Base-by-base conservation (phyloP, 164 flowering plant genomes). In the Houttuynia cordata region DNA sequence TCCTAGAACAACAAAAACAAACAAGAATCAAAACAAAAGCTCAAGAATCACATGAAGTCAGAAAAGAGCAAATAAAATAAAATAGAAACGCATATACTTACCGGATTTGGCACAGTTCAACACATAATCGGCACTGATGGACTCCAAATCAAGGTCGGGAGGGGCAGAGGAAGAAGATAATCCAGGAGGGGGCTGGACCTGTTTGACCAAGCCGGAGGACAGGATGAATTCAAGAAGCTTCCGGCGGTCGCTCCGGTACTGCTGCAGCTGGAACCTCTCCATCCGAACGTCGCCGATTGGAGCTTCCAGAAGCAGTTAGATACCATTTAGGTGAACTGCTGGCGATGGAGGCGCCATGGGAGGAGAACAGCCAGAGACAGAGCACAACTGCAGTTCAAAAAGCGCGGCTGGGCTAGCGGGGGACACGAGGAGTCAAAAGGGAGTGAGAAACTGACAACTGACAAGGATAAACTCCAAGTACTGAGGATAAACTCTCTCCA, bases 161-260 rank as follows among this genome's bases (percentile, higher is more conserved):
- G 37, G 6, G 37, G 4, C 37, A 39, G 80, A 72, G 53, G 75
- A 49, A 21, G 65, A 52, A 24, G 70, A n/a, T 52, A 66, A 45
- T n/a, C 73, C 86, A 21, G 76, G 52, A 13, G 82, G 67, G 20
- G 73, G 37, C 22, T 70, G 81, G 61, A 77, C 57, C 59, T 77
- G 77, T 14, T 55, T 76, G 60, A 83, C 64, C 61, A 75, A 68
- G 68, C 71, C 72, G 0, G 86, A 71, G 0, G 87, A 78, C 0
- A 87, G 25, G 24, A 87, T 66, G 69, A 82, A 87, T 20, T 83
- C 76, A 18, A 90, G 66, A 15, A 90, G 86, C 79, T 82, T 80
- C 10, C 84, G 82, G 53, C 94, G 88, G 66, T 90, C 97, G 50
- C 60, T 25, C 20, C 88, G 85, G 74, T 78, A 80, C 18, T 63